Evolutionary conservation across 2,329 filamentous ascomycete species (phyloP), one percentile per base, ranked within the genome.

Genomic region (Cladophialophora yegresii): DNA sequence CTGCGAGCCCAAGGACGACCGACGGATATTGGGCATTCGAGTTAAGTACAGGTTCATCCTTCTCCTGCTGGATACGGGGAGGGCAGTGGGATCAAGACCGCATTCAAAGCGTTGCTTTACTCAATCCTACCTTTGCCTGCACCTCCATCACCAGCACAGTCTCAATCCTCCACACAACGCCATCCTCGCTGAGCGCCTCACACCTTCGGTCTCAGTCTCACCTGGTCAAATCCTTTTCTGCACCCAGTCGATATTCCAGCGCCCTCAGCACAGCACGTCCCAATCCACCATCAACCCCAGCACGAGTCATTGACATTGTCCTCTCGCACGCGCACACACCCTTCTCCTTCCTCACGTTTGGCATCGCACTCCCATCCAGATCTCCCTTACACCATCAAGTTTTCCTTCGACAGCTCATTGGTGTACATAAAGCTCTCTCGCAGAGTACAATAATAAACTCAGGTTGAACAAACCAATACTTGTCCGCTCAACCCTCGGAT

Each of bases 351-450:
- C 53, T 66, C 64, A 51, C 59, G 56, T 69, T 70, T 67, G 61
- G 62, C 62, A 47, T 56, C 45, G 49, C 59, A 55, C 61, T 54
- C 72, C 60, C 59, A 58, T 36, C 54, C 47, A 50, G 55, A 58
- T 58, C 73, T 73, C 74, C 62, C 77, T 77, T 82, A 78, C 90
- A 93, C 89, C 90, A 92, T 89, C 91, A 90, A 88, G 89, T 92
- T 93, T 93, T 92, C 89, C 83, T 92, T 91, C 81, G 84, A 89
- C 90, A 86, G 20, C 57, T 85, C 85, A 82, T 84, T 87, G 90
- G 91, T 93, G 90, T 92, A 92, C 84, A 91, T 92, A 92, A 77
- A 72, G 73, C 45, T 32, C 16, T 75, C 28, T 61, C 45, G 77
- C 76, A 76, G 78, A 77, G 82, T 85, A 84, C 82, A 80, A 82